Percentiles rank a stretch among this genome's conserved stretches.
phyloP scores from a whole-genome alignment of 352 stramenopile genomes.

The Phytophthora sansomeana region DNA sequence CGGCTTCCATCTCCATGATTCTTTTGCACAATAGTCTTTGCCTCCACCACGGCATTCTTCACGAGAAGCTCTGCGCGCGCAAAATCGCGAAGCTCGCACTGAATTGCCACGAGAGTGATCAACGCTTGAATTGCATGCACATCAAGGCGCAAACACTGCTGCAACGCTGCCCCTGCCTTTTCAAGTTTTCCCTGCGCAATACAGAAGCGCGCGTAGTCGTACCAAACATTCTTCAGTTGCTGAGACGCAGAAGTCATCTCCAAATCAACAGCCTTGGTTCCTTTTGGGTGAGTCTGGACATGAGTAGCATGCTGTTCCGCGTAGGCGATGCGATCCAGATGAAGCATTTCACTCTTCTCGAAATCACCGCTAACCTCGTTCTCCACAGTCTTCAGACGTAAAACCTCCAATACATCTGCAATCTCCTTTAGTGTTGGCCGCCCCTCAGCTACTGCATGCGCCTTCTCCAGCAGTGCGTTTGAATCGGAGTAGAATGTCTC shows the following conservation, averaged over 20 bases:
- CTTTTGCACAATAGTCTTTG: conserved; percentile 10
- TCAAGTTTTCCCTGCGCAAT: conserved; percentile 54
- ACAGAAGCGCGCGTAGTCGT: conserved; percentile 74
- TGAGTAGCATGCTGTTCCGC: conserved; percentile 48
- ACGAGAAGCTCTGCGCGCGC: conserved; percentile 48
- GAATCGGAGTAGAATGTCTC: conserved; percentile 60
- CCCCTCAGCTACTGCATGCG: conserved; percentile 24
- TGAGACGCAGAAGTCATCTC: conserved; percentile 17
- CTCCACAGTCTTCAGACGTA: conserved; percentile 66
- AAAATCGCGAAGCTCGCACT: conserved; percentile 69
- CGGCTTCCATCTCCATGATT: conserved; percentile 2
- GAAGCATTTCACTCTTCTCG: conserved; percentile 68
- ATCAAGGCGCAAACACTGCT: conserved; percentile 68
- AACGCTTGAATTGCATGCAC: conserved; percentile 45
- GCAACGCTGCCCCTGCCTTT: conserved; percentile 61
- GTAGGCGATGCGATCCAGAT: conserved; percentile 73
- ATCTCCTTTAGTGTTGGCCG: conserved; percentile 38
- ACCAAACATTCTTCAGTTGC: conserved; percentile 52
- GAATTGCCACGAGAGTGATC: conserved; percentile 60
- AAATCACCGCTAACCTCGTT: conserved; percentile 74
- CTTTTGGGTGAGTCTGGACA: conserved; percentile 12
- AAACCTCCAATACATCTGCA: conserved; percentile 35
- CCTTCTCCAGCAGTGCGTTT: conserved; percentile 46
- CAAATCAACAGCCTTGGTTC: conserved; percentile 9
- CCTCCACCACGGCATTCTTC: conserved; percentile 51